Base-by-base conservation (phyloP, 306 rosid genomes). In the Malus orientalis region DNA sequence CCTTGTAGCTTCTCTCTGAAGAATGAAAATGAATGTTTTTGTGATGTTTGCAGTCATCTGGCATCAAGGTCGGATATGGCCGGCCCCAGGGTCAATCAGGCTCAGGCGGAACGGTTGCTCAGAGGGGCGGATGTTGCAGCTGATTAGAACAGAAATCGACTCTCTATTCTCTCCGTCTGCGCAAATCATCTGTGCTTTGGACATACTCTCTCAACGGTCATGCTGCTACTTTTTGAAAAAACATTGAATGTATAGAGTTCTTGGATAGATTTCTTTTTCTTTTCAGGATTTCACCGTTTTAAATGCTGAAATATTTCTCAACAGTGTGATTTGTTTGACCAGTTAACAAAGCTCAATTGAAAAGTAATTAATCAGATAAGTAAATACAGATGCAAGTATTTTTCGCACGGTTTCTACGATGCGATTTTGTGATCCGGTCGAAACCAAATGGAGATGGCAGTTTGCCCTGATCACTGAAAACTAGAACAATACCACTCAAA, bases 31-130 rank as follows among this genome's bases (percentile, higher is more conserved):
- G 14, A 33, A 25, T 6, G 27, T 13, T 80, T 64, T 33, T 51
- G 10, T 49, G 33, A 62, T 75, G 32, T 42, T 66, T 89, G 89
- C 91, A 95, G 98, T 84, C 97, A 64, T 89, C 84, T 67, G 98
- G 98, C 69, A 95, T 95, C 86, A 95, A 89, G 87, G 81, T 90
- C 44, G 97, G 97, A 65, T 92, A 92, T 62, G 97, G 93, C 71
- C 93, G 97, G 32, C 67, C 88, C 32, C 98, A 81, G 83, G 97
- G 96, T 44, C 85, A 81, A 53, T 40, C 97, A 12, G 96, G 96
- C 5, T 79, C 82, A 4, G 97, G 91, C 76, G 97, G 97, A 82
- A 20, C 96, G 11, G 88, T 90, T 69, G 79, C 89, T 74, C 91
- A 87, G 66, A 67, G 86, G 30, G 86, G 91, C 73, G 98, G 87